phyloP scores from a whole-genome alignment of 129 eudicot genomes.

The Lonicera japonica region DNA sequence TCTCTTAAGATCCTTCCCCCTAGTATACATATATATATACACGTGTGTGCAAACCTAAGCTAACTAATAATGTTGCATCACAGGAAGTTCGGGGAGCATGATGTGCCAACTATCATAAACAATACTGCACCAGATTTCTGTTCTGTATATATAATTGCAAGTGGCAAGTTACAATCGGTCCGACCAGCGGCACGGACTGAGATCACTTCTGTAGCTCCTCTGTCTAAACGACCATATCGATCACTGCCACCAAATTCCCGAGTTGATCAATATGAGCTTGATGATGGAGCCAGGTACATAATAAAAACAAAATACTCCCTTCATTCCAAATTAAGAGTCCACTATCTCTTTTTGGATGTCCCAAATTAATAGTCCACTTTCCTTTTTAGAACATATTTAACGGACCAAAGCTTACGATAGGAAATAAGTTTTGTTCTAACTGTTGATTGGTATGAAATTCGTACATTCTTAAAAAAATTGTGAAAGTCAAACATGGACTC shows the following conservation, averaged over 20 bases:
- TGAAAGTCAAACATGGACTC: no score
- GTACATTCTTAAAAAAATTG: no score
- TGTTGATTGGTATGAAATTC: no score
- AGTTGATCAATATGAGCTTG: slow-evolving; percentile 8
- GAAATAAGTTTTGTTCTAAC: no score
- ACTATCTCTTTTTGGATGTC: no score
- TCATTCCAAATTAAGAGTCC: no score
- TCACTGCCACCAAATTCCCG: slow-evolving; percentile 15
- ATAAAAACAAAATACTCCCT: background rate
- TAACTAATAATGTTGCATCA: background rate
- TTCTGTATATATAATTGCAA: slow-evolving; percentile 46
- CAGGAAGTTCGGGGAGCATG: slow-evolving; percentile 34
- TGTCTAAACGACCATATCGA: slow-evolving; percentile 16
- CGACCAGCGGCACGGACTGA: slow-evolving; percentile 39
- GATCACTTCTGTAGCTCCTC: slow-evolving; percentile 14
- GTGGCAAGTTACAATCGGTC: slow-evolving; percentile 30
- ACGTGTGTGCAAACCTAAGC: no score
- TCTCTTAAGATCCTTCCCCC: no score
- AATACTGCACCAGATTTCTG: slow-evolving; percentile 59
- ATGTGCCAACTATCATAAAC: slow-evolving; percentile 30
- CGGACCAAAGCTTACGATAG: no score
- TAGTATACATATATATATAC: background rate
- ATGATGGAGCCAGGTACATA: slow-evolving; percentile 17
- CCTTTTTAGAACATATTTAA: no score
- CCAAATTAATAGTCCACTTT: no score